A percentile compares a stretch with the other conserved stretches of the same genome.
phyloP scores from a whole-genome alignment of 495 filamentous ascomycete species.

The Talaromyces stipitatus region DNA sequence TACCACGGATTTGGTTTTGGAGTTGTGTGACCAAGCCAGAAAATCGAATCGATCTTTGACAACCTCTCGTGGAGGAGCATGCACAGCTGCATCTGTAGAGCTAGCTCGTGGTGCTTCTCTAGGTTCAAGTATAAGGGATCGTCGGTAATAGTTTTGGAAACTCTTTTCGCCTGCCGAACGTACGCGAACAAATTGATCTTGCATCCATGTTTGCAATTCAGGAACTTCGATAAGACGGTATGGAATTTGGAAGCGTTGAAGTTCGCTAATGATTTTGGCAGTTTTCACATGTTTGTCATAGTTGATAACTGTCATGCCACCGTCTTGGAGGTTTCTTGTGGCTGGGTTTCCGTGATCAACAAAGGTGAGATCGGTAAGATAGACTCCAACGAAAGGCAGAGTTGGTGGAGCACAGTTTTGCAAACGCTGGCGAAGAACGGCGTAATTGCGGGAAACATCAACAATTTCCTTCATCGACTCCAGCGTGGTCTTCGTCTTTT shows the following conservation, averaged over 20 bases:
- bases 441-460: slow-evolving; percentile 85
- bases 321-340: slow-evolving; percentile 39
- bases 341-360: slow-evolving; percentile 91
- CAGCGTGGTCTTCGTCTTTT: slow-evolving; percentile 73
- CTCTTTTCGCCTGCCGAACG: slow-evolving; percentile 71
- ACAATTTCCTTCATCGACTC: slow-evolving; percentile 73
- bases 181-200: slow-evolving; percentile 73
- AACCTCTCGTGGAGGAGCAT: slow-evolving; percentile 44
- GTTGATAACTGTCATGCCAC: slow-evolving; percentile 78
- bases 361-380: slow-evolving; percentile 71
- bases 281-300: slow-evolving; percentile 97
- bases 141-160: slow-evolving; percentile 73
- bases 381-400: slow-evolving; percentile 93
- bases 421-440: slow-evolving; percentile 78
- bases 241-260: slow-evolving; percentile 95
- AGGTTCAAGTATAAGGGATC: slow-evolving; percentile 82
- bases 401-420: slow-evolving; percentile 88
- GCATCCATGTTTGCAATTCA: slow-evolving; percentile 92
- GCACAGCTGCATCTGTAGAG: slow-evolving; percentile 28
- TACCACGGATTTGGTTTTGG: slow-evolving; percentile 39
- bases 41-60: slow-evolving; percentile 51
- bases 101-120: slow-evolving; percentile 42
- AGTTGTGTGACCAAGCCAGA: slow-evolving; percentile 45
- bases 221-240: slow-evolving; percentile 79
- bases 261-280: slow-evolving; percentile 87